A percentile compares a stretch with the other conserved stretches of the same genome.
phyloP scores from a whole-genome alignment of 345 rosid genomes.

The Salix koriyanagi region DNA sequence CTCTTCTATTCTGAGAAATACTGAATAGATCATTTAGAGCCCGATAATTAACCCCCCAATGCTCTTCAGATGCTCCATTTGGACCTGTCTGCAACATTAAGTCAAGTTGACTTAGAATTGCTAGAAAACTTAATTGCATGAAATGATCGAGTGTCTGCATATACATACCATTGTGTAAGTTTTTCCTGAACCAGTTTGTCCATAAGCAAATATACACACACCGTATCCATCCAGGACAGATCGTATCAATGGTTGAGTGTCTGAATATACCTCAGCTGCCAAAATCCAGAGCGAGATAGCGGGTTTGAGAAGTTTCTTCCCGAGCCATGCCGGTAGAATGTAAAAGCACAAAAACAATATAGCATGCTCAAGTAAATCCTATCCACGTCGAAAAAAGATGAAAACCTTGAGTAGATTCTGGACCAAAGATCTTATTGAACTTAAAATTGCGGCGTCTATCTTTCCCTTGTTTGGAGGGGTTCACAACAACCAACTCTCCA shows the following conservation, averaged over 20 bases:
- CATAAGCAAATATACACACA: slow-evolving; percentile 94
- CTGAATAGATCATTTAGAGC: slow-evolving; percentile 78
- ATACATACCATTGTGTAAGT: slow-evolving; percentile 78
- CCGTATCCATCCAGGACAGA: slow-evolving; percentile 83
- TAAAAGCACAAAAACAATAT: neutral
- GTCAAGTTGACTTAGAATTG: slow-evolving; percentile 1
- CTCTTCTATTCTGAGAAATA: slow-evolving; percentile 54
- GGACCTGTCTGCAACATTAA: slow-evolving; percentile 67
- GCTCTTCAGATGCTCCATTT: slow-evolving; percentile 51
- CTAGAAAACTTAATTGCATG: neutral
- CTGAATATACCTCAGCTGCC: slow-evolving; percentile 75
- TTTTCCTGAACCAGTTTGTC: slow-evolving; percentile 99
- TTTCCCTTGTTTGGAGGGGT: slow-evolving; percentile 74
- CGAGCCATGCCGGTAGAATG: neutral
- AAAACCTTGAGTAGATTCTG: slow-evolving; percentile 76
- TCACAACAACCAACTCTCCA: slow-evolving; percentile 65
- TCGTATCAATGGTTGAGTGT: slow-evolving; percentile 64
- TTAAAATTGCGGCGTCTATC: slow-evolving; percentile 60
- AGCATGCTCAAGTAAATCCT: neutral
- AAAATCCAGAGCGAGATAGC: slow-evolving; percentile 15
- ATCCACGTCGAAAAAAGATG: neutral
- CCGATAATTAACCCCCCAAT: slow-evolving; percentile 86
- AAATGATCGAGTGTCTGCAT: neutral
- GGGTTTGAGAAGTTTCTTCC: slow-evolving; percentile 12
- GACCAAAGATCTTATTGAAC: slow-evolving; percentile 77